Evolutionary conservation across 1,284 basidiomycete genomes (phyloP).

Genomic region (Porogramme epimiltina): DNA sequence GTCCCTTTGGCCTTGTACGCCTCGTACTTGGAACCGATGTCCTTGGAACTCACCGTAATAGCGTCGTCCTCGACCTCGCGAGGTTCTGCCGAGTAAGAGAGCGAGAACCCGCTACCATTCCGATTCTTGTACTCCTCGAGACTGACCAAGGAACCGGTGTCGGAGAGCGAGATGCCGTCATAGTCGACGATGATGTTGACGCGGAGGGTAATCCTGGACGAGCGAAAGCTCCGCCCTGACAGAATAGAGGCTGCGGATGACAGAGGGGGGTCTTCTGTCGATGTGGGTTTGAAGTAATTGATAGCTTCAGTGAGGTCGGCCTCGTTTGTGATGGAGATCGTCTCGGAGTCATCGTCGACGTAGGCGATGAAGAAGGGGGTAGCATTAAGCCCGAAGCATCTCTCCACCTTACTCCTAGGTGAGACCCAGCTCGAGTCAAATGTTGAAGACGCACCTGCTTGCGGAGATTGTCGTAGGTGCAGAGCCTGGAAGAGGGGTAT

Average conservation of each 20-base stretch:
- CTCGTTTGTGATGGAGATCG: conserved; percentile 68
- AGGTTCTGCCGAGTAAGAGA: conserved; percentile 44
- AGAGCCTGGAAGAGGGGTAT: conserved; percentile 76
- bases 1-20: conserved; percentile 9
- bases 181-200: conserved; percentile 83
- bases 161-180: conserved; percentile 88
- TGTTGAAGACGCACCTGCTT: conserved; percentile 52
- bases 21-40: conserved; percentile 43
- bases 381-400: conserved; percentile 8
- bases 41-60: conserved; percentile 71
- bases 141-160: conserved; percentile 79
- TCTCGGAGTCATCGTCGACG: conserved; percentile 86
- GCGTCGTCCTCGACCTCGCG: conserved; percentile 67
- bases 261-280: conserved; percentile 63
- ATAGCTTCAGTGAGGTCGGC: conserved; percentile 83
- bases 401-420: conserved; percentile 28
- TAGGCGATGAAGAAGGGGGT: conserved; percentile 56
- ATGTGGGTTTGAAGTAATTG: conserved; percentile 72
- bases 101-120: conserved; percentile 60
- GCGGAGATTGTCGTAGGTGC: conserved; percentile 71
- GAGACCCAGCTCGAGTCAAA: conserved; percentile 66
- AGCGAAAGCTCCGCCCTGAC: conserved; percentile 68
- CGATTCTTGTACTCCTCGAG: conserved; percentile 68
- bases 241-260: conserved; percentile 75
- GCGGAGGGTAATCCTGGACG: conserved; percentile 71